Evolutionary conservation across 148 eudicot genomes (phyloP).

Genomic region (Camellia granthamiana): DNA sequence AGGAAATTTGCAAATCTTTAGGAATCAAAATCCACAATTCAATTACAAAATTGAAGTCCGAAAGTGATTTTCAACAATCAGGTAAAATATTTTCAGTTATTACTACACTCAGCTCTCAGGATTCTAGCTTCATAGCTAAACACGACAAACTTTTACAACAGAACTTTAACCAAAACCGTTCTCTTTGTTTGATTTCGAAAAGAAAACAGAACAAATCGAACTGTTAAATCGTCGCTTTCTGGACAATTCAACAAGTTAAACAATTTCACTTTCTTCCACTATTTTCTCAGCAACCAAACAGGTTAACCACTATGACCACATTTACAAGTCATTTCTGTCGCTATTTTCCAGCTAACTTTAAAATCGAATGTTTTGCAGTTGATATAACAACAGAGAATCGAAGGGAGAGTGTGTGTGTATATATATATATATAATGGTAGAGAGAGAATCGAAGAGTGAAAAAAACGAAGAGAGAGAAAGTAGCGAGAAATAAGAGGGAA

Average conservation of each 20-base stretch:
- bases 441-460: background rate
- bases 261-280: background rate
- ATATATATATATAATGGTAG: too few relatives aligned
- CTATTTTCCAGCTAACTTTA: background rate
- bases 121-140: too few relatives aligned
- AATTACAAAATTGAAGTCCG: background rate
- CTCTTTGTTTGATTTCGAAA: background rate
- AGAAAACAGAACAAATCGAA: background rate
- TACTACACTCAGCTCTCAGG: background rate
- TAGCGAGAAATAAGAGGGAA: constrained; percentile 23
- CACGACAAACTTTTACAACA: background rate
- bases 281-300: constrained; percentile 19
- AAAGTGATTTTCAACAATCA: background rate
- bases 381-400: background rate
- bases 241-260: too few relatives aligned
- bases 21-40: background rate
- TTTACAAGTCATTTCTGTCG: background rate
- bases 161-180: background rate
- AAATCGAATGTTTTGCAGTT: background rate
- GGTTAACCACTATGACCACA: background rate
- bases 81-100: background rate
- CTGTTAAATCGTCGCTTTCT: background rate
- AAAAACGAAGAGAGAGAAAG: constrained; percentile 9
- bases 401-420: too few relatives aligned
- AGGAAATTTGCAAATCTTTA: background rate